A percentile compares a stretch with the other conserved stretches of the same genome.
phyloP scores from a whole-genome alignment of 139 green algal genomes.

The Chlorella sp. region DNA sequence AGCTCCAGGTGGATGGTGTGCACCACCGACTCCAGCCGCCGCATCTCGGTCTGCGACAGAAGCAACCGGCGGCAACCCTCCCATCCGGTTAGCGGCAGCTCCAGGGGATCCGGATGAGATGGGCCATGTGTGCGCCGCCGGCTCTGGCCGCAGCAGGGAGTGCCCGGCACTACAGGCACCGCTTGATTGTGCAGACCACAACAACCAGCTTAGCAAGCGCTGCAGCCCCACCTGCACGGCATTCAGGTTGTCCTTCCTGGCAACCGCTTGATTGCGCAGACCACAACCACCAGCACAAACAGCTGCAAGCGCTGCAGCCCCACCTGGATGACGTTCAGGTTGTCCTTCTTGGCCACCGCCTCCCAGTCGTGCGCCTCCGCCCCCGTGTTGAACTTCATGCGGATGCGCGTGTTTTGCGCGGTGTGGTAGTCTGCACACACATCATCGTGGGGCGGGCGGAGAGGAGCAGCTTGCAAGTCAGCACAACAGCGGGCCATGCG shows the following conservation, averaged over 20 bases:
- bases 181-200: too few species aligned
- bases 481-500: neutral
- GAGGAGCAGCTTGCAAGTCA: neutral
- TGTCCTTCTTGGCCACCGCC: slow-evolving; percentile 94
- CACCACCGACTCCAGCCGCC: slow-evolving; percentile 69
- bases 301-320: neutral
- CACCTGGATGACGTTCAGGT: slow-evolving; percentile 83
- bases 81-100: too few species aligned
- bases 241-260: slow-evolving; percentile 96
- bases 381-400: slow-evolving; percentile 90
- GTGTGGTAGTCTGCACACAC: slow-evolving; percentile 65
- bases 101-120: too few species aligned
- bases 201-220: neutral
- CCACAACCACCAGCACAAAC: neutral
- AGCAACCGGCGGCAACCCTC: too few species aligned
- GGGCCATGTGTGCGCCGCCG: too few species aligned
- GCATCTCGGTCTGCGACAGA: slow-evolving; percentile 71
- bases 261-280: too few species aligned
- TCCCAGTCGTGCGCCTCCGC: slow-evolving; percentile 89
- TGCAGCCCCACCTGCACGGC: slow-evolving; percentile 52
- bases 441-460: too few species aligned
- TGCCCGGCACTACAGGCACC: too few species aligned
- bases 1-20: slow-evolving; percentile 86
- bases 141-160: too few species aligned
- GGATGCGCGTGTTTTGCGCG: slow-evolving; percentile 69